Base-by-base conservation (phyloP, 495 filamentous ascomycete genomes). In the Hypoxylon perforatum region DNA sequence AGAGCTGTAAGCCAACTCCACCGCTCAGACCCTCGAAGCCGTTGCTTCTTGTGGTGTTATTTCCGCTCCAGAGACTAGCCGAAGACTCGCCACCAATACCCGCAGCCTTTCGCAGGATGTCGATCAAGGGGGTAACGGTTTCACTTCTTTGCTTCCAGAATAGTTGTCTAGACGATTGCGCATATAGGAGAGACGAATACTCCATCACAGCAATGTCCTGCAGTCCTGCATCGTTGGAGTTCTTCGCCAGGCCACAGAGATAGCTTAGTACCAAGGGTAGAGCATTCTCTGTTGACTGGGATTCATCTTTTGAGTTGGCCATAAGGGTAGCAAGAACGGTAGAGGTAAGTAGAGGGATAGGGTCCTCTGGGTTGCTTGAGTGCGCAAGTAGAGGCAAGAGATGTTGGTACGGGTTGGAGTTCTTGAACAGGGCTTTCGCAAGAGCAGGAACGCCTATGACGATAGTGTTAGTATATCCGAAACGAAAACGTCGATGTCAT, bases 121-220 rank as follows among this genome's bases (percentile, higher is more conserved):
- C 89, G 53, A 97, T 80, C 59, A 98, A 79, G 1, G 96, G 93
- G 18, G 79, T 82, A 15, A 98, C 81, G 0, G 93, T 97, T 74
- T 97, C 90, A 73, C 88, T 87, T 58, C 92, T 82, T 69, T 95
- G 88, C 17, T 87, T 83, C 96, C 96, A 99, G 77, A 98, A 97
- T 11, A 93, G 81, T 62, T 88, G 84, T 51, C 95, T 84, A n/a
- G 93, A 84, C 52, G 85, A 87, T 54, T 81, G 85, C 22, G 86
- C 92, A 47, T 92, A 88, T 17, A 98, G 79, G n/a, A 98, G 81
- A 3, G 90, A 85, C 30, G 96, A 97, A 77, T 96, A 95, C 74
- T 92, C 87, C 74, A 93, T 90, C 9, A 98, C 93, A 4, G 92
- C 94, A 75, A 97, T 97, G 71, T 99, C 96, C 76, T 98, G 95